phyloP scores from a whole-genome alignment of 306 rosid species.

The Prunus dulcis region DNA sequence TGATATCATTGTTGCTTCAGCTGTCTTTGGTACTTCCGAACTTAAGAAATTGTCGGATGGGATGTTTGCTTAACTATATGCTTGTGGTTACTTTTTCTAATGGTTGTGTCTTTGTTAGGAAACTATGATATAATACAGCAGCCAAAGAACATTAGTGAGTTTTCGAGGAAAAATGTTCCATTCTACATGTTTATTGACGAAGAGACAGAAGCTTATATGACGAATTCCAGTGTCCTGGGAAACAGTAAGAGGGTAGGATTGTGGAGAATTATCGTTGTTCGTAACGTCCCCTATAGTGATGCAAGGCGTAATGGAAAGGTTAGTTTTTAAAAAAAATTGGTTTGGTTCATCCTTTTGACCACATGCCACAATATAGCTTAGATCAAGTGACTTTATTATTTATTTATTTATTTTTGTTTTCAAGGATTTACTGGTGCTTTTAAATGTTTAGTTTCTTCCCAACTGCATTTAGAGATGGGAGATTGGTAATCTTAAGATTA shows the following conservation, averaged over 20 bases:
- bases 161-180: slow-evolving; percentile 62
- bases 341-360: slow-evolving; percentile 4
- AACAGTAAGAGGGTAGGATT: slow-evolving; percentile 71
- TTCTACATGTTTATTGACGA: slow-evolving; percentile 92
- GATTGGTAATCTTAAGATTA: neutral
- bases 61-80: neutral
- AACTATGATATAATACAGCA: slow-evolving; percentile 93
- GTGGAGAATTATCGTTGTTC: slow-evolving; percentile 90
- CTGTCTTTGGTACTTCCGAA: slow-evolving; percentile 66
- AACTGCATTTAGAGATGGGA: neutral
- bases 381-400: neutral
- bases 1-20: slow-evolving; percentile 91
- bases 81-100: slow-evolving; percentile 31
- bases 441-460: neutral
- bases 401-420: neutral
- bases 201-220: slow-evolving; percentile 80
- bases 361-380: neutral
- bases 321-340: slow-evolving; percentile 14
- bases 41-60: neutral
- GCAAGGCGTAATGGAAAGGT: slow-evolving; percentile 98
- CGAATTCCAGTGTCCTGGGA: slow-evolving; percentile 66
- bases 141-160: slow-evolving; percentile 71
- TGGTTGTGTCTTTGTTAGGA: slow-evolving; percentile 50
- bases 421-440: neutral
- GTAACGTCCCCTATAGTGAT: slow-evolving; percentile 74